A percentile compares a stretch with the other conserved stretches of the same genome.
Conservation (phyloP, 2,329 filamentous ascomycete genomes). For the Fusarium hainanense region DNA sequence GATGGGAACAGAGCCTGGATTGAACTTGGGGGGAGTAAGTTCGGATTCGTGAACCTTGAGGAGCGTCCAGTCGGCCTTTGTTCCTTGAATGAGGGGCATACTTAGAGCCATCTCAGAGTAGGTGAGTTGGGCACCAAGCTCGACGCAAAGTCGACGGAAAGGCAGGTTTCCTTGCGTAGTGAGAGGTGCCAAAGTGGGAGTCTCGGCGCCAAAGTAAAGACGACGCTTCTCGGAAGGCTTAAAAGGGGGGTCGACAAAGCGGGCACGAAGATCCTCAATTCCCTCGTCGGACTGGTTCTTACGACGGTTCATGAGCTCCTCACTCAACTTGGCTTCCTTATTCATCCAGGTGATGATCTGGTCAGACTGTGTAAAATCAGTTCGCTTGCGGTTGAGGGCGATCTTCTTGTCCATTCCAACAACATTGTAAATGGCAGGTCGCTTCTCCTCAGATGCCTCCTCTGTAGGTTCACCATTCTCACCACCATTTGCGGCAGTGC, state of each 20-base stretch:
- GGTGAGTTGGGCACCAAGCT: slow-evolving; percentile 89
- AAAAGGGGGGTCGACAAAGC: slow-evolving; percentile 87
- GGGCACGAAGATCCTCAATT: slow-evolving; percentile 79
- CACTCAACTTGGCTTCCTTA: slow-evolving; percentile 61
- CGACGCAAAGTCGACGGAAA: slow-evolving; percentile 89
- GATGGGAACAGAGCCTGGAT: slow-evolving; percentile 60
- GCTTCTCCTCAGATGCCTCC: slow-evolving; percentile 62
- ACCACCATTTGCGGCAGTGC: slow-evolving; percentile 44
- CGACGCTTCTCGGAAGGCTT: slow-evolving; percentile 92
- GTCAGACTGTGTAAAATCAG: slow-evolving; percentile 78
- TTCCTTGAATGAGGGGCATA: slow-evolving; percentile 87
- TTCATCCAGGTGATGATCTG: slow-evolving; percentile 82
- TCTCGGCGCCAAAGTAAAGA: slow-evolving; percentile 94
- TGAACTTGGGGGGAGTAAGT: slow-evolving; percentile 75
- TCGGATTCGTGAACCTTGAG: slow-evolving; percentile 93
- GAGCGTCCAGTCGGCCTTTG: slow-evolving; percentile 93
- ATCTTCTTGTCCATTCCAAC: slow-evolving; percentile 77
- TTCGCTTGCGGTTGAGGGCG: slow-evolving; percentile 77
- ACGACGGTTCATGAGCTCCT: slow-evolving; percentile 55
- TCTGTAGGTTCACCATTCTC: slow-evolving; percentile 48
- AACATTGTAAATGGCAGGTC: slow-evolving; percentile 78
- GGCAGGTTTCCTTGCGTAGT: slow-evolving; percentile 98
- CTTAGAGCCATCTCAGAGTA: slow-evolving; percentile 99
- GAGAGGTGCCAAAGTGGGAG: slow-evolving; percentile 90
- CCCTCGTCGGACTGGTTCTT: slow-evolving; percentile 57